A percentile compares a stretch with the other conserved stretches of the same genome.
Conservation (phyloP, 108 stramenopile species). For the Nannochloropsis granulata region DNA sequence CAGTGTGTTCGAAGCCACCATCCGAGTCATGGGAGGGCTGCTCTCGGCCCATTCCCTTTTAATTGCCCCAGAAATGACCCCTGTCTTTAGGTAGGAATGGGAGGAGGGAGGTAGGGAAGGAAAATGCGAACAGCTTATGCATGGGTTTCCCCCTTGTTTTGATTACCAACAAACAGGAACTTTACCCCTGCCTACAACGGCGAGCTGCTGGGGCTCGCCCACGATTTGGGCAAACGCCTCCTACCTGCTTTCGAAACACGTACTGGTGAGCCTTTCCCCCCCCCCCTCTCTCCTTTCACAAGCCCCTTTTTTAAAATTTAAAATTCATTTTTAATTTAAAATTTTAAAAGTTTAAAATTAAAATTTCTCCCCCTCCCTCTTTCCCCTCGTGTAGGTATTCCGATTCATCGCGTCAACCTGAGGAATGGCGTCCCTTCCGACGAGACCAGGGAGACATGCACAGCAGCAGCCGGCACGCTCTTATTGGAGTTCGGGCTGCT, state of each 20-base stretch:
- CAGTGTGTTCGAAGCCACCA: conserved; percentile 45
- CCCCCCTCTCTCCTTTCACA: background rate
- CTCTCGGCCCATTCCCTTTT: conserved; percentile 34
- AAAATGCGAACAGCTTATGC: background rate
- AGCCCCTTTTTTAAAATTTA: too few relatives aligned
- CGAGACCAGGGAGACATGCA: conserved; percentile 34
- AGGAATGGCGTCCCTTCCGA: conserved; percentile 21
- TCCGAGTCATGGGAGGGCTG: conserved; percentile 44
- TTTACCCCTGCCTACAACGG: conserved; percentile 19
- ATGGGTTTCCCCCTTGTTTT: background rate
- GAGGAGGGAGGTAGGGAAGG: background rate
- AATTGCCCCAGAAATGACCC: conserved; percentile 12
- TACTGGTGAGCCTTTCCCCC: background rate
- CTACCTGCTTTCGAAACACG: conserved; percentile 43
- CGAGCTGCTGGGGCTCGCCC: conserved; percentile 29
- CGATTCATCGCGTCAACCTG: conserved; percentile 41
- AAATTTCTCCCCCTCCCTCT: background rate
- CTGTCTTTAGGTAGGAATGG: background rate
- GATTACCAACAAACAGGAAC: background rate
- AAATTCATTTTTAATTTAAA: too few relatives aligned
- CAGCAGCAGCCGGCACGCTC: conserved; percentile 44
- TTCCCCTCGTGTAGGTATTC: conserved; percentile 15
- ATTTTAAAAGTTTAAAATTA: too few relatives aligned
- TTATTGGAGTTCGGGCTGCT: conserved; percentile 40
- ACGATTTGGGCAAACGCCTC: conserved; percentile 39